phyloP scores from a whole-genome alignment of 495 filamentous ascomycete species.

The Neurospora tetraspora region DNA sequence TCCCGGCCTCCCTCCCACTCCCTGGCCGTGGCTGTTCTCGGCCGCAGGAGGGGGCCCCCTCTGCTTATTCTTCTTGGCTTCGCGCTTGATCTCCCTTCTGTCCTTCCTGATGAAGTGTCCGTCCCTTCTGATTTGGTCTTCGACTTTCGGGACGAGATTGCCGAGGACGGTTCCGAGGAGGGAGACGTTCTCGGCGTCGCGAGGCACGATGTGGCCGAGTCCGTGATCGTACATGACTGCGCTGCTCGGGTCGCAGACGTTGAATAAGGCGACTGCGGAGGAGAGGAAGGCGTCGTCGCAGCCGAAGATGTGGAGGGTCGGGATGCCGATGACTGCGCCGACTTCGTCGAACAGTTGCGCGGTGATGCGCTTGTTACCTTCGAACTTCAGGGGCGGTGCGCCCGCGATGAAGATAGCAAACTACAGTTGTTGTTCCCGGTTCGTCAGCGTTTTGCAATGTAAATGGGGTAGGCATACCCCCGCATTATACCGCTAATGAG shows the following conservation, averaged over 20 bases:
- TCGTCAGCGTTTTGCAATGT: too few species aligned
- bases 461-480: too few species aligned
- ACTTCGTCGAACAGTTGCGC: slow-evolving; percentile 35
- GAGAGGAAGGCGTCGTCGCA: slow-evolving; percentile 45
- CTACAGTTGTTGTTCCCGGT: too few species aligned
- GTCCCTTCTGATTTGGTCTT: slow-evolving; percentile 3
- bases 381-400: slow-evolving; percentile 37
- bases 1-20: not conserved
- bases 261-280: slow-evolving; percentile 44
- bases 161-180: slow-evolving; percentile 28
- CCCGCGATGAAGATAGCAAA: slow-evolving; percentile 46
- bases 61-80: not conserved
- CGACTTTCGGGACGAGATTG: slow-evolving; percentile 20
- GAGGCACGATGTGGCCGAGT: slow-evolving; percentile 43
- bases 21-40: not conserved
- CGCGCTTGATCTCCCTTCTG: not conserved
- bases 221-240: slow-evolving; percentile 48
- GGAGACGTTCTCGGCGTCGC: slow-evolving; percentile 36
- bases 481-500: too few species aligned
- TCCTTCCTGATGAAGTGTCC: not conserved
- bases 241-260: slow-evolving; percentile 41
- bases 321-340: slow-evolving; percentile 37
- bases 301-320: slow-evolving; percentile 48
- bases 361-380: slow-evolving; percentile 26
- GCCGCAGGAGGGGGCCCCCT: not conserved